Evolutionary conservation across 2,329 filamentous ascomycete species (phyloP).

Genomic region (Tolypocladium cylindrosporum): DNA sequence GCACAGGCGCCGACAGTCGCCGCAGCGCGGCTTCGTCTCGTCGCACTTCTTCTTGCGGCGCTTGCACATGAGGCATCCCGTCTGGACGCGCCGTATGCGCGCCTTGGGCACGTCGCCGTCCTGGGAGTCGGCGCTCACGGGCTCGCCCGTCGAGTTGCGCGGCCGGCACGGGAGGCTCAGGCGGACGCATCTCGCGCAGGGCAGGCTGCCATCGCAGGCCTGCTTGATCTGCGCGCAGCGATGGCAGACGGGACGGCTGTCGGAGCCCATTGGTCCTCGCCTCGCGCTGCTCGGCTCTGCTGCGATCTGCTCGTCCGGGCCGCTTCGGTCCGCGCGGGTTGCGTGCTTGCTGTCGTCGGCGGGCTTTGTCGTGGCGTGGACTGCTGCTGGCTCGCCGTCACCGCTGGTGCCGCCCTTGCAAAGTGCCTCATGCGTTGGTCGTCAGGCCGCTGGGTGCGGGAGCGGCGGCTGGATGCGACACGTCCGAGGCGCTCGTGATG

Average conservation of each 20-base stretch:
- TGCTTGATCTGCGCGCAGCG: constrained; percentile 26
- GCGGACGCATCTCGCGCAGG: constrained; percentile 21
- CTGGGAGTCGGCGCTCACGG: constrained; percentile 2
- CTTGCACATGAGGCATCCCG: constrained; percentile 34
- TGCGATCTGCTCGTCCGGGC: not conserved
- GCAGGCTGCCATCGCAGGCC: constrained; percentile 21
- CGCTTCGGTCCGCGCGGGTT: not conserved
- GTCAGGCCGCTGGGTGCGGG: not conserved
- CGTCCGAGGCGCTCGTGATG: not conserved
- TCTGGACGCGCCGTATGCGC: constrained; percentile 22
- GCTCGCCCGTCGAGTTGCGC: constrained; percentile 9
- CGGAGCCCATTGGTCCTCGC: constrained; percentile 14
- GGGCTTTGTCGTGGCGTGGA: not conserved
- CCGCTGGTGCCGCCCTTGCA: not conserved
- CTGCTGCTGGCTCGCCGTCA: not conserved
- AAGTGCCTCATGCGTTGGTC: not conserved
- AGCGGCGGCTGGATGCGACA: not conserved
- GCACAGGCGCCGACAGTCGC: constrained; percentile 24
- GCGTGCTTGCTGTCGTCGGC: not conserved
- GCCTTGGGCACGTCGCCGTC: constrained; percentile 18
- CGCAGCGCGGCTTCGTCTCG: constrained; percentile 31
- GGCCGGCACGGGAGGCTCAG: constrained; percentile 21
- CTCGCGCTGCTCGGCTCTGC: not conserved
- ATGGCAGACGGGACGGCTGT: constrained; percentile 19
- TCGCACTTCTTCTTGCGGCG: constrained; percentile 38